Base-by-base conservation (phyloP, 495 filamentous ascomycete species). In the Zalerion maritima region DNA sequence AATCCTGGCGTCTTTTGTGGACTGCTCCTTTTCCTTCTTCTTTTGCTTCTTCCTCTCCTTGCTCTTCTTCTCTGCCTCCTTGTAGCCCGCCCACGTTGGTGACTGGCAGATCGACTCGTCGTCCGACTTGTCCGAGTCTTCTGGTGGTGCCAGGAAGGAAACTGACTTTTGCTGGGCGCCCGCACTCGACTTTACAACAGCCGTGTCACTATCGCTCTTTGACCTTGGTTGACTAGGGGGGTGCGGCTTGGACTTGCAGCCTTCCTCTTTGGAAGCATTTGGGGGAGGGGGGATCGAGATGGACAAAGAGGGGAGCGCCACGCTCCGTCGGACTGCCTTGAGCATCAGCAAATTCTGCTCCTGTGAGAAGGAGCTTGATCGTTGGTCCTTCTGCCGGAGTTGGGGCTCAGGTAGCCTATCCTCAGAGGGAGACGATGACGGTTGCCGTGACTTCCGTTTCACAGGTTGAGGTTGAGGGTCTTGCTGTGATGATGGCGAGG, bases 101-200 rank as follows among this genome's bases (percentile, higher is more conserved):
- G 65, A 70, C 28, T 67, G 64, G 31, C 65, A 70, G 25, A 70
- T 68, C 2, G 64, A 68, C 10, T 61, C 64, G 20, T 57, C 49
- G 27, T 61, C 61, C 6, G 62, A 64, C 18, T 49, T 48, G 8
- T 57, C 49, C 21, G 52, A 35, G 21, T 37, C 42, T 18, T 46
- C 48, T 15, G 50, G 50, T 6, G 57, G 46, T 1, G 50, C 34
- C 5, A 44, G 29, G 14, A 61, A 62, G 18, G 56, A 58, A 29
- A 62, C 58, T 18, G 58, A 52, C 40, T 60, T 62, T 4, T 49
- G 35, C 16, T 40, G 46, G 17, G 27, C 13, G 24, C 15, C n/a
- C 2, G 36, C 40, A 19, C 32, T 36, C 11, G 36, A 37, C 8
- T 21, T 8, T 11, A 32, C 32, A 25, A 11, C 16, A 17, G 25